Evolutionary conservation across 805 yeast species (phyloP), one percentile per base, ranked within the genome.

Genomic region (Debaryomyces prosopidis): DNA sequence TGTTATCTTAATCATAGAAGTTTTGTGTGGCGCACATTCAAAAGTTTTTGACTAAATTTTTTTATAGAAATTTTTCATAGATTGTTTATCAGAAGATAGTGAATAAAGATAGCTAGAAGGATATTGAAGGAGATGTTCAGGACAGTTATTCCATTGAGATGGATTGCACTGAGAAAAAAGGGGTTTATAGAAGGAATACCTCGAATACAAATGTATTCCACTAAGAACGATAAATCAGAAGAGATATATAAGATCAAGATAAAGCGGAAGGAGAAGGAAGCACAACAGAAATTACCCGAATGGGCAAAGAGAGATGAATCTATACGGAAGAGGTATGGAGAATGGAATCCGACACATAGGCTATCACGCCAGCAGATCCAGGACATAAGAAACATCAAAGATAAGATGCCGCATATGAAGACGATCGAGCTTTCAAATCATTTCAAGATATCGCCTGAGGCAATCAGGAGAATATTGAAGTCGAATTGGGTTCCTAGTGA

Each of bases 381-480:
- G 15, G 81, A 81, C 44, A 73, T 91, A 3, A 67, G 87, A 44
- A 60, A 70, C 4, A 54, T 89, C 39, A 85, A 81, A 53, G 64
- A 63, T 11, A 68, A 75, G 44, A 63, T 71, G 49, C 96, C 97
- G 0, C 73, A 77, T n/a, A 51, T 87, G 42, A 79, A 77, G 3
- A 75, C 84, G 2, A 67, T 69, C 2, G 84, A 81, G 36, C 60
- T 91, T 5, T 85, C 89, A 0, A 69, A 76, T 27, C 77, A 76
- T 57, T 90, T 85, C 64, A 70, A 77, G 40, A 75, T 89, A 4
- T 85, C 94, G 1, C 92, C 95, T 1, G 95, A 90, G 53, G 87
- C 91, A 0, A 78, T 90, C 2, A 71, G 96, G 47, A 77, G 96
- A 50, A 89, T 91, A 15, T 60, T 91, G 51, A 83, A 81, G 59